phyloP scores from a whole-genome alignment of 2,329 filamentous ascomycete species.

The Aspergillus intermedius region DNA sequence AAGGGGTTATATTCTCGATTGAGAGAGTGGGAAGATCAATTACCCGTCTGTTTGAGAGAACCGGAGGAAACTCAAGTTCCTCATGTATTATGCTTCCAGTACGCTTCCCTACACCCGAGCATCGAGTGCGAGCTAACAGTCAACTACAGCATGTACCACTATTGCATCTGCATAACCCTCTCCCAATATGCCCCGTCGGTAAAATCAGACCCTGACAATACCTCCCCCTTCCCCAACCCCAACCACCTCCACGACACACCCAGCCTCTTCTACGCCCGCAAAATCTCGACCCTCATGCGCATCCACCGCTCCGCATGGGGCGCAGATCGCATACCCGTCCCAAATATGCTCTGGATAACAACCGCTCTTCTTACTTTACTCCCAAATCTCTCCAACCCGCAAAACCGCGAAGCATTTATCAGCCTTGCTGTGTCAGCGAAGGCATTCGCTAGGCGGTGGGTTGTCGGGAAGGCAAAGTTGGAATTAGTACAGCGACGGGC shows the following conservation, averaged over 20 bases:
- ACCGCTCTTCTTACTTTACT: conserved; percentile 23
- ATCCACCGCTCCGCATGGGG: conserved; percentile 24
- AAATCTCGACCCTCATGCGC: conserved; percentile 20
- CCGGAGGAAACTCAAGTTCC: conserved; percentile 8
- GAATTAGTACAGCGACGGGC: conserved; percentile 5
- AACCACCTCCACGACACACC: conserved; percentile 7
- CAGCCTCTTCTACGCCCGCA: conserved; percentile 20
- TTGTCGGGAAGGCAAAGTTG: conserved; percentile 12
- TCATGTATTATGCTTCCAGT: conserved; percentile 20
- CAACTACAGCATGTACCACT: conserved; percentile 30
- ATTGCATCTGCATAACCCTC: conserved; percentile 16
- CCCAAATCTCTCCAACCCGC: conserved; percentile 14
- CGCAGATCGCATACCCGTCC: conserved; percentile 25
- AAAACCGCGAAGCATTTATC: conserved; percentile 19
- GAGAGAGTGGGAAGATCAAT: conserved; percentile 7
- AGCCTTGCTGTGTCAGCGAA: conserved; percentile 17
- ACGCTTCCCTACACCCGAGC: not conserved
- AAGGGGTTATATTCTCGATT: conserved; percentile 14
- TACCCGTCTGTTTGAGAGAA: conserved; percentile 10
- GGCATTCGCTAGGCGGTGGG: conserved; percentile 19
- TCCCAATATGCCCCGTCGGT: not conserved
- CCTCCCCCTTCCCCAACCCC: not conserved
- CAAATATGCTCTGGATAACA: conserved; percentile 24
- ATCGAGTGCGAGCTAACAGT: not conserved
- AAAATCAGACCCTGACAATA: not conserved